Evolutionary conservation across 2,329 filamentous ascomycete species (phyloP), one percentile per base, ranked within the genome.

Genomic region (Xylaria sp.): DNA sequence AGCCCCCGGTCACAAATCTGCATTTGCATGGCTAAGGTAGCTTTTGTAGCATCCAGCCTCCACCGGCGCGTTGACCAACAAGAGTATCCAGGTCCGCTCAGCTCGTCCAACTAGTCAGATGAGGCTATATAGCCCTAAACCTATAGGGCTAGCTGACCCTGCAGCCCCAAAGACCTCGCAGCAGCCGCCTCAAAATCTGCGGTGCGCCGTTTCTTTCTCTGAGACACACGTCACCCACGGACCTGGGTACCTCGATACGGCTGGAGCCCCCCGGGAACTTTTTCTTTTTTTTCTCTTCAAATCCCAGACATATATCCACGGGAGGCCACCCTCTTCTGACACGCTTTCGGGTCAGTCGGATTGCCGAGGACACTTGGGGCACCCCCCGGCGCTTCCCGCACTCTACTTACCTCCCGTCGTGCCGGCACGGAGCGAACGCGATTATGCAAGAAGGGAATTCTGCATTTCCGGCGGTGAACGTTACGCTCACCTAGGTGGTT

Each of bases 101-200:
- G 69, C 69, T 71, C 46, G 58, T 69, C 61, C 61, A 71, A 59
- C 67, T 67, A 37, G 63, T 55, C 62, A 56, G 60, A 63, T 54
- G 69, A 46, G 69, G 69, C 69, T 61, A 69, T 71, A 68, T 34
- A 55, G 28, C 28, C 62, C 55, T 54, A 51, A n/a, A 28, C 52
- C 37, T 39, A 59, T 71, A 69, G 66, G 66, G 69, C 66, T 59
- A 71, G 69, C 66, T 71, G 66, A 71, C 63, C 56, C 54, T 64
- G 41, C 41, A 48, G 51, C 48, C 56, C 52, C 51, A 25, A 12
- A 56, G 41, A 55, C 3, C 58, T 64, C 12, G 60, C 55, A 50
- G 60, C 55, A 50, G 61, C 31, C 39, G 54, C 59, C 55, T 54
- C 28, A 46, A 46, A 46, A 46, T 6, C 41, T 46, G 18, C 41